phyloP scores from a whole-genome alignment of 2,329 filamentous ascomycete species.

The Botrytis byssoidea region DNA sequence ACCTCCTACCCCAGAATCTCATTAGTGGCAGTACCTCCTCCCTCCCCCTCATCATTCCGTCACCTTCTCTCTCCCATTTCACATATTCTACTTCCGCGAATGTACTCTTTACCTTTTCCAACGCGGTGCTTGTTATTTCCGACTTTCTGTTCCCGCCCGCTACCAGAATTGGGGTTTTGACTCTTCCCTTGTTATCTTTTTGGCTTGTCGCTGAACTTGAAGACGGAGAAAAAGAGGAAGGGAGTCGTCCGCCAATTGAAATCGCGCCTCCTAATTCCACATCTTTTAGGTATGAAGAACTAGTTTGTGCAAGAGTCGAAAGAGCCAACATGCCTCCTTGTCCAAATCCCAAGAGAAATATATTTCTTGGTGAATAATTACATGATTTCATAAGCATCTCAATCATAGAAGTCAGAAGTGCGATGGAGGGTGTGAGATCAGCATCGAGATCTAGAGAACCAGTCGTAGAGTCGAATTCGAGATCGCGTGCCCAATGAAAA shows the following conservation, averaged over 20 bases:
- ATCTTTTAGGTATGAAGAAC: not conserved
- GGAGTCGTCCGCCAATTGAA: constrained; percentile 60
- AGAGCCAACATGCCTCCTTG: constrained; percentile 58
- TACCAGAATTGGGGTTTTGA: constrained; percentile 62
- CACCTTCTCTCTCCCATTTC: constrained; percentile 67
- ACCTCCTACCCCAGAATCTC: constrained; percentile 71
- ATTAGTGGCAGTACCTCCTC: constrained; percentile 91
- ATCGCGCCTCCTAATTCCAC: constrained; percentile 57
- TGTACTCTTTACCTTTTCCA: constrained; percentile 61
- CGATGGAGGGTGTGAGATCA: constrained; percentile 47
- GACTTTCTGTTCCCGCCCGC: constrained; percentile 54
- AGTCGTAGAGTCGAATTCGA: constrained; percentile 52
- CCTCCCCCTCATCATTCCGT: constrained; percentile 77
- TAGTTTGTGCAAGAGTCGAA: constrained; percentile 38
- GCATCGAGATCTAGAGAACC: constrained; percentile 55
- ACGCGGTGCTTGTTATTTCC: constrained; percentile 60
- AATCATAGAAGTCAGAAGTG: constrained; percentile 46
- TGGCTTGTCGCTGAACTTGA: not conserved
- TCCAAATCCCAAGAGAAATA: constrained; percentile 55
- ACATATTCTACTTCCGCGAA: constrained; percentile 68
- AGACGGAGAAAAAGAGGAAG: constrained; percentile 32
- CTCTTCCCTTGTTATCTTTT: constrained; percentile 49
- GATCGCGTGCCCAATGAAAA: constrained; percentile 61
- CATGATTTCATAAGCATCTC: constrained; percentile 49
- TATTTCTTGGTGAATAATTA: constrained; percentile 48